These are phyloP conservation scores for Cladophialophora yegresii DNA, from an alignment of 2,329 filamentous ascomycete species.

Conservation along the genomic window DNA sequence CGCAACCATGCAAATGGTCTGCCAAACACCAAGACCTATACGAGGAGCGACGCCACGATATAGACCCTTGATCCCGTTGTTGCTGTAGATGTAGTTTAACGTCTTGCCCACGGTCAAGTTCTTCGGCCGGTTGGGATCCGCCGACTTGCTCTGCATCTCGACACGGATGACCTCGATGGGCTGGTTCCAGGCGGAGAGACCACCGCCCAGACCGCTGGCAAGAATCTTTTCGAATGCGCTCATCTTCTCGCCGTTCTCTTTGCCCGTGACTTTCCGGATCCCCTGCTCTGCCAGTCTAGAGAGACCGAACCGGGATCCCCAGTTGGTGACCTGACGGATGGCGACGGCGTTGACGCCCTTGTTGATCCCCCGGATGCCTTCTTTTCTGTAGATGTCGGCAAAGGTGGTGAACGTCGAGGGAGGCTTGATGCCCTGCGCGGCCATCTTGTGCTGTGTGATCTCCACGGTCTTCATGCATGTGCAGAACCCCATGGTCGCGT, in stretches of 20 bases:
- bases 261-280: slow-evolving; percentile 76
- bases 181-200: slow-evolving; percentile 97
- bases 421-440: slow-evolving; percentile 76
- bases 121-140: slow-evolving; percentile 95
- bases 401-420: slow-evolving; percentile 93
- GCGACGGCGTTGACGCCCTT: slow-evolving; percentile 97
- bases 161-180: slow-evolving; percentile 99
- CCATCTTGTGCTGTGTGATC: slow-evolving; percentile 97
- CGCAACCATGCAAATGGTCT: slow-evolving; percentile 99
- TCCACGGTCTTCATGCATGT: slow-evolving; percentile 99
- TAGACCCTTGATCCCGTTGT: slow-evolving; percentile 85
- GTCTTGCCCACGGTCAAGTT: slow-evolving; percentile 95
- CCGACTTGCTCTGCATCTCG: slow-evolving; percentile 99
- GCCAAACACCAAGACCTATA: slow-evolving; percentile 95
- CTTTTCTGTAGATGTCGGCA: slow-evolving; percentile 92
- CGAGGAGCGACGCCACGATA: slow-evolving; percentile 95
- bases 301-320: slow-evolving; percentile 94
- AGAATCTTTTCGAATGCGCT: slow-evolving; percentile 81
- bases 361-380: slow-evolving; percentile 96
- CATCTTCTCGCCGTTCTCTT: slow-evolving; percentile 78
- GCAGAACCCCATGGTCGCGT: slow-evolving; percentile 99
- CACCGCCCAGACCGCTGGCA: slow-evolving; percentile 84
- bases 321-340: slow-evolving; percentile 99
- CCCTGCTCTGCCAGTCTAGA: slow-evolving; percentile 86
- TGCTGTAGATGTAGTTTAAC: slow-evolving; percentile 80